phyloP scores from a whole-genome alignment of 169 alveolate genomes.

The Plasmodium billcollinsi region DNA sequence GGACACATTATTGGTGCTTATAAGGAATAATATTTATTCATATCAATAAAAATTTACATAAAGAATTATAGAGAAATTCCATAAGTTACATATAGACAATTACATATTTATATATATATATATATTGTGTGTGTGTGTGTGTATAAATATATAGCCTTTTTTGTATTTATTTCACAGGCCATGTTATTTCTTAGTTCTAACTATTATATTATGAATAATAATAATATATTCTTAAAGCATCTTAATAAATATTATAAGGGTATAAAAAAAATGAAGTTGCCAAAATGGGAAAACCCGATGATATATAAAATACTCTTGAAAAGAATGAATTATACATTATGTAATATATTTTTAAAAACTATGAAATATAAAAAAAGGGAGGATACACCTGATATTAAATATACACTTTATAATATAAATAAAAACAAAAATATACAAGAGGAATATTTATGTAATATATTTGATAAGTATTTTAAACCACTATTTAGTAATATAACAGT shows the following conservation, averaged over 20 bases:
- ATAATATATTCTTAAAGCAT: slow-evolving; percentile 18
- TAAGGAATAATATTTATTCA: no score
- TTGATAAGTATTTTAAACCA: background rate
- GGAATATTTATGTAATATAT: background rate
- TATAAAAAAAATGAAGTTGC: background rate
- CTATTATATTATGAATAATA: slow-evolving; percentile 29
- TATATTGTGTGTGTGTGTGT: background rate
- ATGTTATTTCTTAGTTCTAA: slow-evolving; percentile 21
- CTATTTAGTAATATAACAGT: background rate
- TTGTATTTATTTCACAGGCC: background rate
- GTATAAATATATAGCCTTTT: background rate
- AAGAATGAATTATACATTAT: background rate
- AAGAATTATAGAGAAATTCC: no score
- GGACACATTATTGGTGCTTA: no score
- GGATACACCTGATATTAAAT: background rate
- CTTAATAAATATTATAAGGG: slow-evolving; percentile 25
- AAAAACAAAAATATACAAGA: background rate
- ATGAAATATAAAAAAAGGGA: background rate
- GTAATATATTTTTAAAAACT: slow-evolving; percentile 7
- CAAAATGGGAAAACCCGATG: no score
- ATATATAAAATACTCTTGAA: background rate
- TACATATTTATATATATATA: no score
- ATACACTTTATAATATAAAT: no score
- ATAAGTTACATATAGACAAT: no score
- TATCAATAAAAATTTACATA: no score